phyloP scores from a whole-genome alignment of 2,329 filamentous ascomycete genomes.

The Madurella fahalii region DNA sequence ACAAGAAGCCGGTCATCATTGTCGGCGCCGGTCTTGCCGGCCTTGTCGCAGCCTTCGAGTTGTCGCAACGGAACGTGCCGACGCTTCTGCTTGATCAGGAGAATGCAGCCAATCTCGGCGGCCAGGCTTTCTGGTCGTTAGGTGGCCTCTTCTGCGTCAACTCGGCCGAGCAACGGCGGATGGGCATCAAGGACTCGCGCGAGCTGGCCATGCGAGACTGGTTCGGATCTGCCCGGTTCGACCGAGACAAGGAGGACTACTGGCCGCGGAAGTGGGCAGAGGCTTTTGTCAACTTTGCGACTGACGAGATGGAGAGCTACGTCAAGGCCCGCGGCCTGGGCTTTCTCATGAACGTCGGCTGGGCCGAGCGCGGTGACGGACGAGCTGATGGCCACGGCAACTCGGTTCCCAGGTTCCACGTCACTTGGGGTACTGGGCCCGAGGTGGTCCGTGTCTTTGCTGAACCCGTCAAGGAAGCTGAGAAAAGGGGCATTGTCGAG shows the following conservation, averaged over 20 bases:
- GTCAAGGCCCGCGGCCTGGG: conserved; percentile 50
- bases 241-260: conserved; percentile 51
- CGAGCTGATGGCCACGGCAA: conserved; percentile 56
- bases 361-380: conserved; percentile 58
- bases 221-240: conserved; percentile 54
- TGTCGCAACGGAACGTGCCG: conserved; percentile 47
- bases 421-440: conserved; percentile 59
- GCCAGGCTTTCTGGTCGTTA: conserved; percentile 62
- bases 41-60: conserved; percentile 57
- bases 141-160: conserved; percentile 59
- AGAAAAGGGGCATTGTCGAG: conserved; percentile 48
- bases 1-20: conserved; percentile 45
- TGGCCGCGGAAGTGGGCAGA: conserved; percentile 61
- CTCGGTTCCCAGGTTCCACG: conserved; percentile 59
- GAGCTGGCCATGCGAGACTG: conserved; percentile 57
- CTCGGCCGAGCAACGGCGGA: conserved; percentile 51
- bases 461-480: conserved; percentile 52
- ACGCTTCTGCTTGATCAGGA: conserved; percentile 56
- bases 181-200: conserved; percentile 55
- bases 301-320: conserved; percentile 55
- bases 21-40: conserved; percentile 55
- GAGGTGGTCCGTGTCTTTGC: conserved; percentile 56
- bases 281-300: conserved; percentile 59
- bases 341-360: conserved; percentile 53
- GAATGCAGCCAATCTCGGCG: conserved; percentile 52